phyloP scores from a whole-genome alignment of 495 filamentous ascomycete genomes.

The Annulohypoxylon maeteangense region DNA sequence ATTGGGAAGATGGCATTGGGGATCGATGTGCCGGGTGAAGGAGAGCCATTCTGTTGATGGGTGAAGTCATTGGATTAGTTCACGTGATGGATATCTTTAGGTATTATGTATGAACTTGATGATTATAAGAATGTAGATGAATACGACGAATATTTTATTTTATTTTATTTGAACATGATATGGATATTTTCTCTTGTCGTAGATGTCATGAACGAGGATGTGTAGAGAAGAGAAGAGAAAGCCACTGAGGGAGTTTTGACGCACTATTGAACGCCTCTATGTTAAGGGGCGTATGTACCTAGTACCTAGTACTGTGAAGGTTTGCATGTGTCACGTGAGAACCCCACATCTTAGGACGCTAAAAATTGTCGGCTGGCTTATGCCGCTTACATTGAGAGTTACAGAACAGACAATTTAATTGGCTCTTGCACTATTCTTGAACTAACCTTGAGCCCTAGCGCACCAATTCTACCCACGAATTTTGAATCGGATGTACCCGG shows the following conservation, averaged over 20 bases:
- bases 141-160: not conserved
- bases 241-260: not conserved
- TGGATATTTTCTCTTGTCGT: not conserved
- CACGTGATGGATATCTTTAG: not conserved
- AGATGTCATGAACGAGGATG: no score
- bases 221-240: not conserved
- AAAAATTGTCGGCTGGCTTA: conserved; percentile 10
- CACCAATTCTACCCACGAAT: conserved; percentile 49
- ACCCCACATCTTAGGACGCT: not conserved
- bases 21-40: conserved; percentile 30
- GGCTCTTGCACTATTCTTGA: conserved; percentile 37
- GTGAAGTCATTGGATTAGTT: not conserved
- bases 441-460: conserved; percentile 46
- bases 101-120: not conserved
- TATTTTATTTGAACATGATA: not conserved
- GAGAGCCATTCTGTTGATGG: conserved; percentile 25
- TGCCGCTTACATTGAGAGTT: not conserved
- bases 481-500: conserved; percentile 46
- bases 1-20: conserved; percentile 35
- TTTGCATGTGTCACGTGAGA: not conserved
- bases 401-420: conserved; percentile 10
- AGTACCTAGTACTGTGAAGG: not conserved
- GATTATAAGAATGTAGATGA: not conserved
- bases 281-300: not conserved
- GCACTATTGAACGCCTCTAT: not conserved